phyloP scores from a whole-genome alignment of 306 rosid species.

The Arachis stenosperma region DNA sequence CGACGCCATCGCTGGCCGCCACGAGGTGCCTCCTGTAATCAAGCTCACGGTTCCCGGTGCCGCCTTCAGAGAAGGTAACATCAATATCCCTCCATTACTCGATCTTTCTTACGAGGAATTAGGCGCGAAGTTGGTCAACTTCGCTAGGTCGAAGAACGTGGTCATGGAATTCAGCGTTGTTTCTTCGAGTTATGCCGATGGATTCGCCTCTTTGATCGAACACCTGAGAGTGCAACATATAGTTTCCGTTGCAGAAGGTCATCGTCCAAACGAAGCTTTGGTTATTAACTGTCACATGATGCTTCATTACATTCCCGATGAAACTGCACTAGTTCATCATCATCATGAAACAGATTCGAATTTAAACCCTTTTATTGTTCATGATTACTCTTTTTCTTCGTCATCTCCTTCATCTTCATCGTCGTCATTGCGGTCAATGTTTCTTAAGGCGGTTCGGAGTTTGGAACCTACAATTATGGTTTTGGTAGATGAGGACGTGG shows the following conservation, averaged over 20 bases:
- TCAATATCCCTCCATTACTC: constrained; percentile 64
- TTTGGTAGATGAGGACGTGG: constrained; percentile 84
- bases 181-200: constrained; percentile 63
- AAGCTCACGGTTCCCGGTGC: constrained; percentile 67
- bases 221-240: constrained; percentile 69
- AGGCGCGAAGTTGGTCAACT: constrained; percentile 69
- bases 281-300: constrained; percentile 89
- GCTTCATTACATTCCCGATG: constrained; percentile 88
- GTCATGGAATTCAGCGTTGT: constrained; percentile 68
- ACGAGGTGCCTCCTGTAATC: constrained; percentile 59
- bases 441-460: constrained; percentile 61
- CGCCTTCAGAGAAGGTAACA: constrained; percentile 20
- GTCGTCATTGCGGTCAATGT: constrained; percentile 59
- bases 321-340: constrained; percentile 39
- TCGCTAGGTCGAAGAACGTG: constrained; percentile 71
- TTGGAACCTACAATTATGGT: constrained; percentile 74
- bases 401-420: background rate
- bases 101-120: constrained; percentile 75
- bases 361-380: constrained; percentile 31
- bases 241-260: constrained; percentile 45
- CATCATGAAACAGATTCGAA: constrained; percentile 3
- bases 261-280: constrained; percentile 52
- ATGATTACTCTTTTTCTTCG: constrained; percentile 15
- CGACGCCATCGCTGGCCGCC: constrained; percentile 79
- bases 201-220: constrained; percentile 66